These are phyloP conservation scores for Trebouxia gelatinosa DNA, from an alignment of 163 green algal species.

Conservation along the genomic window DNA sequence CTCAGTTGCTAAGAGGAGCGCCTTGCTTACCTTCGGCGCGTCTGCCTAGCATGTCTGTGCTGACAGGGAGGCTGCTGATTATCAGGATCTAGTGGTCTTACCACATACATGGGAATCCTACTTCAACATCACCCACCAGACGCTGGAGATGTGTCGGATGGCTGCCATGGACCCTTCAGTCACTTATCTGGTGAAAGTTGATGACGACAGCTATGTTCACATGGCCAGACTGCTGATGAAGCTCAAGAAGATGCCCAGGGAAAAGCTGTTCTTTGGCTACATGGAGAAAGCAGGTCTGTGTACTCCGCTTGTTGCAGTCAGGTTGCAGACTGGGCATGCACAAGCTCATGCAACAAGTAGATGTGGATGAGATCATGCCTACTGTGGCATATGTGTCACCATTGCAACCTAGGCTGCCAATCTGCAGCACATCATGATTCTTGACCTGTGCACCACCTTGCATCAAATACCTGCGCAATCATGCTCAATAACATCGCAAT, in stretches of 20 bases:
- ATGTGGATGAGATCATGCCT: too few relatives aligned
- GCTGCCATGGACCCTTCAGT: slow-evolving; percentile 33
- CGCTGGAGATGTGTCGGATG: slow-evolving; percentile 43
- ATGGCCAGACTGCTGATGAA: slow-evolving; percentile 34
- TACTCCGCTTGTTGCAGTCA: too few relatives aligned
- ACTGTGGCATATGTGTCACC: too few relatives aligned
- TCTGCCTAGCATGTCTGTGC: not conserved
- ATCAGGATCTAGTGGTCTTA: slow-evolving; percentile 47
- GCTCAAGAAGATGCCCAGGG: slow-evolving; percentile 9
- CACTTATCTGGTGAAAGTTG: slow-evolving; percentile 54
- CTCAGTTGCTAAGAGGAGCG: not conserved
- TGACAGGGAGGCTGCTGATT: slow-evolving; percentile 34
- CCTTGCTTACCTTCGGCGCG: not conserved
- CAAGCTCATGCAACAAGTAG: too few relatives aligned
- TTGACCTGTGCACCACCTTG: too few relatives aligned
- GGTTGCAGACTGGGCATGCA: too few relatives aligned
- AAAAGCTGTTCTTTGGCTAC: slow-evolving; percentile 41
- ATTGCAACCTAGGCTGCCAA: too few relatives aligned
- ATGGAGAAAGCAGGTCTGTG: slow-evolving; percentile 43
- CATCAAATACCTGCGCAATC: too few relatives aligned
- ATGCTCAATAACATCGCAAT: too few relatives aligned
- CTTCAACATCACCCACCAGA: slow-evolving; percentile 58
- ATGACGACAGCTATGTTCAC: slow-evolving; percentile 55
- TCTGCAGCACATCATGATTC: too few relatives aligned
- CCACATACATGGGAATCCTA: slow-evolving; percentile 41